Evolutionary conservation across 2,329 filamentous ascomycete genomes (phyloP), one percentile per base, ranked within the genome.

Genomic region (Pestalotiopsis sp.): DNA sequence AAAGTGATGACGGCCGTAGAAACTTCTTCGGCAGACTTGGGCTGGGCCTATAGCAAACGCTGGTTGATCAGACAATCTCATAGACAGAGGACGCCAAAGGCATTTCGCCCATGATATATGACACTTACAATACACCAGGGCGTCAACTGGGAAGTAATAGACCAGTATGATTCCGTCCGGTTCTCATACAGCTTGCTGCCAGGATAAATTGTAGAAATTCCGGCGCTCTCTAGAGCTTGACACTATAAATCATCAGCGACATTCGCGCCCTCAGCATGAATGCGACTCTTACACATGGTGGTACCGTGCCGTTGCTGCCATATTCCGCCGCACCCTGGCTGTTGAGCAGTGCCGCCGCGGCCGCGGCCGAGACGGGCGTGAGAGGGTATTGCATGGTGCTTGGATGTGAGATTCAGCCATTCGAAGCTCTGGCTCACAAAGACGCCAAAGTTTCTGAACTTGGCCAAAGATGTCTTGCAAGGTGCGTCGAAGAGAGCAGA

Each of bases 111-210:
- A 4, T 36, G 12, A 17, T 31, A 2, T 7, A 13, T 20, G 14
- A 13, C 11, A 49, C 67, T 64, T 60, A 66, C 64, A n/a, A 68
- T 66, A n/a, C 67, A 68, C 55, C 39, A 65, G 12, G 67, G 67
- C 11, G 57, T 62, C 57, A 68, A 23, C 39, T 68, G 67, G 13
- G 63, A 61, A 3, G 63, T 68, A 39, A 68, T 25, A 27, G 63
- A 65, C 67, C 67, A 68, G 27, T 68, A 68, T 9, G 67, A 66
- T 20, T 45, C 38, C 4, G 49, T 66, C 7, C 64, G 64, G 14
- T 66, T 55, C 36, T 49, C 55, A 31, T 66, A 66, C 31, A 60
- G 11, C 63, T 38, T 25, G n/a, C n/a, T 39, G 23, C 45, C 63
- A 14, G 63, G 63, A 31, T 65, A 65, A 2, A 65, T 31, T 1